Evolutionary conservation across 805 yeast species (phyloP).

Genomic region (Saccharomycopsis schoenii): DNA sequence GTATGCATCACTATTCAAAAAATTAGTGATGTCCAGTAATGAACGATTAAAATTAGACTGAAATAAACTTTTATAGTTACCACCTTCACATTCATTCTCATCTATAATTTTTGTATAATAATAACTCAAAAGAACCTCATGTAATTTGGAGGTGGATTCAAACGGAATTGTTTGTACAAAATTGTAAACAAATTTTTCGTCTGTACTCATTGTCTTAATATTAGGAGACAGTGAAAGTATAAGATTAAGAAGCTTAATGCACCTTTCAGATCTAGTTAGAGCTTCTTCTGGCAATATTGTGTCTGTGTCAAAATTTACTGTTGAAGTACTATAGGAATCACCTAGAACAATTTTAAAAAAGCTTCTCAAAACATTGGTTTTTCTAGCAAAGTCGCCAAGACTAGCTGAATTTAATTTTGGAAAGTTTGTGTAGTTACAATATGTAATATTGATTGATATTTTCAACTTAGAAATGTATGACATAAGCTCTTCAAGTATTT

Average conservation of each 20-base stretch:
- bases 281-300: not conserved
- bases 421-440: conserved; percentile 51
- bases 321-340: not conserved
- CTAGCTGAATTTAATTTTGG: conserved; percentile 42
- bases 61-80: not conserved
- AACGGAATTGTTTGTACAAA: conserved; percentile 58
- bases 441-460: conserved; percentile 28
- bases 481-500: not conserved
- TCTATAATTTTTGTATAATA: not conserved
- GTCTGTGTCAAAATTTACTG: conserved; percentile 1
- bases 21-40: not conserved
- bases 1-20: not conserved
- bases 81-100: not conserved
- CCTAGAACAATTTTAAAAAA: conserved; percentile 42
- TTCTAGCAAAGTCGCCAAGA: conserved; percentile 55
- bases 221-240: conserved; percentile 1
- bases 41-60: conserved; percentile 3
- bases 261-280: not conserved
- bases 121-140: conserved; percentile 58
- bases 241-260: conserved; percentile 2
- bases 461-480: not conserved
- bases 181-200: conserved; percentile 42
- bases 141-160: conserved; percentile 57
- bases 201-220: conserved; percentile 20
- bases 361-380: conserved; percentile 56